phyloP scores from a whole-genome alignment of 2,329 filamentous ascomycete genomes.

The Penicillium paneum region DNA sequence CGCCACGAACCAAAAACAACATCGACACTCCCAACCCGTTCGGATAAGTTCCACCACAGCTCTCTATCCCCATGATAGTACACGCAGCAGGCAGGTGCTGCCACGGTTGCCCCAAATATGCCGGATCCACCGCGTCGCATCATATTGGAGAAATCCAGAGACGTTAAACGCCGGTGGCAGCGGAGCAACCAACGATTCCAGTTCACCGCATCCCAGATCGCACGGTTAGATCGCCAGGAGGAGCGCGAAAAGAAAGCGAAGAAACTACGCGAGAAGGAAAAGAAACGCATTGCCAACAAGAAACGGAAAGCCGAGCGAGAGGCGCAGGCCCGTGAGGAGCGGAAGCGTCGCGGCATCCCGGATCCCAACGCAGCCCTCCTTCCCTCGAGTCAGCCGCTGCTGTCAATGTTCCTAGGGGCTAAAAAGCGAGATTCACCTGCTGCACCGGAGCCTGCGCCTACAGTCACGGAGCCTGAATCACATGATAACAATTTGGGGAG shows the following conservation, averaged over 20 bases:
- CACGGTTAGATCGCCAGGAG: slow-evolving; percentile 42
- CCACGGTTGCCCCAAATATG: slow-evolving; percentile 26
- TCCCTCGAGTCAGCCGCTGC: slow-evolving; percentile 35
- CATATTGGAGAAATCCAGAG: slow-evolving; percentile 39
- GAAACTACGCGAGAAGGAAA: slow-evolving; percentile 36
- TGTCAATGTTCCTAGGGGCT: slow-evolving; percentile 32
- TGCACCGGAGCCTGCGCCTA: not conserved
- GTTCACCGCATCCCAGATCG: slow-evolving; percentile 37
- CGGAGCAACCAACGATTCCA: slow-evolving; percentile 37
- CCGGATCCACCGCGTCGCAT: slow-evolving; percentile 31
- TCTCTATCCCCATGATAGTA: slow-evolving; percentile 16
- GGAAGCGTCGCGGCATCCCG: slow-evolving; percentile 30
- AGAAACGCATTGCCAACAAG: slow-evolving; percentile 33
- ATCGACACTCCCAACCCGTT: not conserved
- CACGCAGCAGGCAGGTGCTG: slow-evolving; percentile 19
- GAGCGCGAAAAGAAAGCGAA: slow-evolving; percentile 41
- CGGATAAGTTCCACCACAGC: not conserved
- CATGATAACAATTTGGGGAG: slow-evolving; percentile 10
- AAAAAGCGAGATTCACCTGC: slow-evolving; percentile 4
- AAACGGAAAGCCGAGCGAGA: slow-evolving; percentile 38
- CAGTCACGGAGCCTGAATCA: slow-evolving; percentile 1
- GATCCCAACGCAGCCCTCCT: slow-evolving; percentile 32
- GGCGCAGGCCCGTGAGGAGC: slow-evolving; percentile 33
- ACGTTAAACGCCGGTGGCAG: slow-evolving; percentile 39
- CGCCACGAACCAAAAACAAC: slow-evolving; percentile 15